Base-by-base conservation (phyloP, 495 filamentous ascomycete species). In the Sabuloglossum arenarium region DNA sequence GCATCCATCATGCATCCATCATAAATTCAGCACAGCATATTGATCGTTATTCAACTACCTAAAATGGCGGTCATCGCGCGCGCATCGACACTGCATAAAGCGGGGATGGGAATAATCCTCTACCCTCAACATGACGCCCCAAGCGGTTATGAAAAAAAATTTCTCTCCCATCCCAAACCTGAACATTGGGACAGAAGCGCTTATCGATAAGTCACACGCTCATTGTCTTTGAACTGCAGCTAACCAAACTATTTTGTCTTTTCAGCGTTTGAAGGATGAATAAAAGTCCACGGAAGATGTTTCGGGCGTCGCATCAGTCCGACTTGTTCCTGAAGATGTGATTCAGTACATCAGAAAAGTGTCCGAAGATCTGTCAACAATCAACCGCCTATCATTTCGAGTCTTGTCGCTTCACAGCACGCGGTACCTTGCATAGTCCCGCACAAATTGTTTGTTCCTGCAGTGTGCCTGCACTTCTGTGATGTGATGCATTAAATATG, bases 351-450 rank as follows among this genome's bases (percentile, higher is more conserved):
- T n/a, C n/a, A n/a, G n/a, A n/a, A n/a, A n/a, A n/a, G n/a, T n/a
- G n/a, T n/a, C n/a, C n/a, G n/a, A n/a, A n/a, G n/a, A n/a, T n/a
- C n/a, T n/a, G n/a, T n/a, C n/a, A n/a, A n/a, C n/a, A n/a, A n/a
- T n/a, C n/a, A n/a, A n/a, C n/a, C n/a, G n/a, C n/a, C n/a, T n/a
- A n/a, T n/a, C n/a, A n/a, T n/a, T n/a, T n/a, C 30, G 11, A 32
- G 30, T 5, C 5, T 11, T 32, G 30, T 32, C 30, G 30, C 30
- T 32, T 32, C 30, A 32, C 30, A 32, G 30, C 30, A 32, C 5
- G 53, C 53, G 53, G 53, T 54, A 43, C 53, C 53, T 54, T 54
- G 53, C 53, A 54, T 54, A 21, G 24, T 16, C 53, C 11, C 53
- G 30, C 53, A 54, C 53, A 54, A 54, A 25, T 54, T 31, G 34